Base-by-base conservation (phyloP, 805 yeast genomes). In the Scheffersomyces ergatensis region DNA sequence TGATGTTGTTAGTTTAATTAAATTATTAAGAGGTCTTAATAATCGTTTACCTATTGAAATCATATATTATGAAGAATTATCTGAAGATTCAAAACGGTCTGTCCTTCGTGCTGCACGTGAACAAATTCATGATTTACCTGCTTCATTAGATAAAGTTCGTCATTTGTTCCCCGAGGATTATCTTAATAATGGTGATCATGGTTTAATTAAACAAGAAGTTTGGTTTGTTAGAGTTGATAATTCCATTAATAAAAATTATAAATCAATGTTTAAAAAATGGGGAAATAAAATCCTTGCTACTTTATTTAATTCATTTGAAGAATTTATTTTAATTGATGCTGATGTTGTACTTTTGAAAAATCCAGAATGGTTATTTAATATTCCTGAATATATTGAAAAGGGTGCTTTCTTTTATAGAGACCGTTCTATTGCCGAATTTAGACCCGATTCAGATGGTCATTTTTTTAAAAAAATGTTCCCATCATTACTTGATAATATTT, bases 401-500 rank as follows among this genome's bases (percentile, higher is more conserved):
- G 51, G 50, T 7, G 46, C 60, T 2, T 42, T 48, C 17, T 49
- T 56, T 33, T 58, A 50, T 45, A 49, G 48, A 36, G 62, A 54
- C 38, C 37, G 55, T 40, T 42, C 40, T 32, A 48, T 58, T 5
- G 45, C 56, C 4, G 49, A 50, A 33, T 51, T 50, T 37, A 49
- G 63, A 34, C 55, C 60, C 3, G 15, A 8, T 5, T 34, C 55
- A 33, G 74, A 70, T 45, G 45, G 67, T 62, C 45, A 67, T 54
- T 67, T 75, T 43, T 74, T 78, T 54, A 57, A 61, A 27, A 70
- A 71, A 33, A 57, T 78, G 34, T 47, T 74, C 14, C 83, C 84
- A 23, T 53, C 56, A 1, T 31, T 37, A 11, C 42, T 47, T 31
- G 60, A 55, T 32, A 43, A 57, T 3, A 21, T 45, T 24, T 39